Base-by-base conservation (phyloP, 2,329 filamentous ascomycete genomes). In the Phialophora chinensis region DNA sequence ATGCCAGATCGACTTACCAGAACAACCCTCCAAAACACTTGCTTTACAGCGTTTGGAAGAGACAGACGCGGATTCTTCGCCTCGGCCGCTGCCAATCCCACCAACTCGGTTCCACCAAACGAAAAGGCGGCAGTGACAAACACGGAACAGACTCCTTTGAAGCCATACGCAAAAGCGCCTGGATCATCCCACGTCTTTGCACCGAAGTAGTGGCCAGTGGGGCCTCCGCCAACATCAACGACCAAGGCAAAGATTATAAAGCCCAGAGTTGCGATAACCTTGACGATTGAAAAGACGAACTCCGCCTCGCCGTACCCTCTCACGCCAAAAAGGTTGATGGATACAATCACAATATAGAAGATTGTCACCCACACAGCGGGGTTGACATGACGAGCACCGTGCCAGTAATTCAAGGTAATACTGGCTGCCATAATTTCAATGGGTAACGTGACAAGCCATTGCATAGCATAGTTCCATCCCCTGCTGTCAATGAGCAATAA, bases 11-110 rank as follows among this genome's bases (percentile, higher is more conserved):
- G 55, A 42, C 71, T 60, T 67, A 75, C 69, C 65, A 96, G 84
- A 4, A 88, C 88, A 74, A 97, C 96, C 74, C 93, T 89, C 93
- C 93, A 97, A 78, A 97, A 97, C 20, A 97, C 63, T 55, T 96
- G 93, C 80, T 96, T 96, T 74, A 96, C 88, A 14, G 93, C 93
- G 0, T 88, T 92, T 0, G 93, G 93, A 0, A 97, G 83, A 0
- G 90, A 91, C 75, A 95, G 85, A 65, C 82, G 78, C 42, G 85
- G 85, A 70, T 87, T 85, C 31, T 79, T 78, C 14, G 85, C 84
- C 75, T 88, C 86, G 25, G 85, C 85, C 42, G 86, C 85, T 29
- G 85, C 84, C 54, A 88, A 77, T 73, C 86, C 86, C 52, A 87
- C 84, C 49, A 88, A 77, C 75, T 89, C 87, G 29, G 86, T 88